Evolutionary conservation across 306 rosid species (phyloP).

Genomic region (Prunus padus): DNA sequence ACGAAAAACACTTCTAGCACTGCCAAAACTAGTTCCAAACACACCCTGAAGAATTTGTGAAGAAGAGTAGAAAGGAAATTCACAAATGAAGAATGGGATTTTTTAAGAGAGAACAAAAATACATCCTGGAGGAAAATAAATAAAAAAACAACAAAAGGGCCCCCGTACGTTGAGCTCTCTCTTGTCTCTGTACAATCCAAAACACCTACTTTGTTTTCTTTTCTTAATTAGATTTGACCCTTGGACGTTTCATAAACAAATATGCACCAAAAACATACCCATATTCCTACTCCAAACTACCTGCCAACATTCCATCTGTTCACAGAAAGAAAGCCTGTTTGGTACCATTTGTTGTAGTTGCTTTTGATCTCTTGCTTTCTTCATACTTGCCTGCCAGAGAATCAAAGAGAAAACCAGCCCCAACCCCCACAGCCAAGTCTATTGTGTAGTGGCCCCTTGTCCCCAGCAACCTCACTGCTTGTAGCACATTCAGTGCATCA

Average conservation of each 20-base stretch:
- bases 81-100: too few species aligned
- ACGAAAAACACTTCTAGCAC: too few species aligned
- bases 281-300: slow-evolving; percentile 12
- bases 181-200: neutral
- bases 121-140: too few species aligned
- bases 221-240: neutral
- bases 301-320: neutral
- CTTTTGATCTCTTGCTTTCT: slow-evolving; percentile 42
- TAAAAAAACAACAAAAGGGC: too few species aligned
- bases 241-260: neutral
- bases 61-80: too few species aligned
- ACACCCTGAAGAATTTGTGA: too few species aligned
- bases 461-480: slow-evolving; percentile 66
- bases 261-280: neutral
- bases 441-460: slow-evolving; percentile 92
- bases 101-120: too few species aligned
- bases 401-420: slow-evolving; percentile 89
- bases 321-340: slow-evolving; percentile 14
- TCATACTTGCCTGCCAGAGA: slow-evolving; percentile 74
- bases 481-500: slow-evolving; percentile 68
- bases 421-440: slow-evolving; percentile 81
- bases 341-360: neutral
- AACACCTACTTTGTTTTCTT: neutral
- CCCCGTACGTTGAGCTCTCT: neutral
- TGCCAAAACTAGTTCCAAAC: too few species aligned